Percentiles rank a stretch among this genome's conserved stretches.
Conservation (phyloP, 306 rosid species). For the Vicia faba region DNA sequence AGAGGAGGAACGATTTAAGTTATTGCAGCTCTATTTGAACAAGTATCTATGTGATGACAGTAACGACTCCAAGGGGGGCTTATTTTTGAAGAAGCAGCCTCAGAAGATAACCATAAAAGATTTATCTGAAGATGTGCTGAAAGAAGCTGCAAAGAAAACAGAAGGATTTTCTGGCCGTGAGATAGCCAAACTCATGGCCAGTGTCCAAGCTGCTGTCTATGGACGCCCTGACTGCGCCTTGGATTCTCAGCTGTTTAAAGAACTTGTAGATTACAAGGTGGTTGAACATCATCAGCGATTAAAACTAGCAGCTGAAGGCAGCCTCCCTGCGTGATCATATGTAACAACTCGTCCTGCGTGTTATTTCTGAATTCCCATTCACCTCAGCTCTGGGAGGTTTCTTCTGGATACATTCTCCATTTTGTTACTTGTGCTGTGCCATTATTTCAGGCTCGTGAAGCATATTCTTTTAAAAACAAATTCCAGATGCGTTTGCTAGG, state of each 20-base stretch:
- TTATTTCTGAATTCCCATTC: neutral
- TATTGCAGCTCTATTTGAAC: slow-evolving; percentile 78
- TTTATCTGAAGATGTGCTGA: slow-evolving; percentile 66
- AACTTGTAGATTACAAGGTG: slow-evolving; percentile 91
- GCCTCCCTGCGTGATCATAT: slow-evolving; percentile 43
- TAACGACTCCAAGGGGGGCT: slow-evolving; percentile 50
- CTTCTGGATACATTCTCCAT: neutral
- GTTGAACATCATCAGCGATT: slow-evolving; percentile 87
- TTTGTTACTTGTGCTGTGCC: slow-evolving; percentile 21
- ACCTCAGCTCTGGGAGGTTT: neutral
- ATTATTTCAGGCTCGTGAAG: slow-evolving; percentile 9
- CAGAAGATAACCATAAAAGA: slow-evolving; percentile 63
- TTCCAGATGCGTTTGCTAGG: neutral
- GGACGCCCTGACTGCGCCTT: slow-evolving; percentile 83
- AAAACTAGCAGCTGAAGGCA: slow-evolving; percentile 81
- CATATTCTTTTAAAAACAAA: slow-evolving; percentile 24
- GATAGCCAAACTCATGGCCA: slow-evolving; percentile 90
- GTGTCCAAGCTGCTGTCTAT: slow-evolving; percentile 98
- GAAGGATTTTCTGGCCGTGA: slow-evolving; percentile 99
- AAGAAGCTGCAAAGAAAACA: slow-evolving; percentile 77
- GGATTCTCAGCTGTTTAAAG: slow-evolving; percentile 71
- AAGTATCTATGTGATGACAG: slow-evolving; percentile 65
- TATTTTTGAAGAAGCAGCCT: slow-evolving; percentile 53
- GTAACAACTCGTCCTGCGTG: slow-evolving; percentile 20
- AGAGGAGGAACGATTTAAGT: slow-evolving; percentile 83